Percentiles rank a stretch among this genome's conserved stretches.
Evolutionary conservation across 2,329 filamentous ascomycete genomes (phyloP).

Genomic region (Biscogniauxia mediterranea): DNA sequence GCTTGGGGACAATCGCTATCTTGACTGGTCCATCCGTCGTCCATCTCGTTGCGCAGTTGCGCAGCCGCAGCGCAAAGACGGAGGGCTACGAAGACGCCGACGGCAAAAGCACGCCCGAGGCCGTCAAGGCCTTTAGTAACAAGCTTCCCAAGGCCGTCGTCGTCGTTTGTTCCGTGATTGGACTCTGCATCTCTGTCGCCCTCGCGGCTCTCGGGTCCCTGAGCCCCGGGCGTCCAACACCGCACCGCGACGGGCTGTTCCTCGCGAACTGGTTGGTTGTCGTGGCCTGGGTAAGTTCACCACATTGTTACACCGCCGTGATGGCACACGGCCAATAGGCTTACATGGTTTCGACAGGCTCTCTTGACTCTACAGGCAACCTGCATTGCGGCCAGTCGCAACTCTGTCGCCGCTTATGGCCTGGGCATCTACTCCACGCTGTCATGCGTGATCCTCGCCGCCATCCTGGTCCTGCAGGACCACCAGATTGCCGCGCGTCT

Average conservation of each 20-base stretch:
- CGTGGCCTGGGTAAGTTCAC: constrained; percentile 60
- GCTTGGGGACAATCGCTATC: constrained; percentile 24
- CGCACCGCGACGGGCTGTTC: constrained; percentile 37
- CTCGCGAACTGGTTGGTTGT: constrained; percentile 60
- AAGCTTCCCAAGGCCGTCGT: constrained; percentile 55
- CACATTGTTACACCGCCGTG: constrained; percentile 10
- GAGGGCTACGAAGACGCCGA: constrained; percentile 67
- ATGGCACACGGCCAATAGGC: constrained; percentile 11
- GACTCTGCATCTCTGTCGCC: constrained; percentile 55
- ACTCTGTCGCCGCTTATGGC: constrained; percentile 51
- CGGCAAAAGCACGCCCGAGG: constrained; percentile 64
- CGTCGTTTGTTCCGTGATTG: constrained; percentile 51
- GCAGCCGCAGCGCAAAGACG: constrained; percentile 30
- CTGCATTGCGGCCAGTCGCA: constrained; percentile 47
- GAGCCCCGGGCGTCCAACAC: constrained; percentile 20
- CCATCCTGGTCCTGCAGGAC: constrained; percentile 45
- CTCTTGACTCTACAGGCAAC: constrained; percentile 53
- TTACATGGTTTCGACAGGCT: constrained; percentile 37
- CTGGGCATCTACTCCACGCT: constrained; percentile 52
- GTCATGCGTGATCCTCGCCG: constrained; percentile 45
- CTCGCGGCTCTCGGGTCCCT: constrained; percentile 53
- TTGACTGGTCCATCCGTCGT: constrained; percentile 26
- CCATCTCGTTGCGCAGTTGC: constrained; percentile 20
- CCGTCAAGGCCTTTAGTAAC: constrained; percentile 60
- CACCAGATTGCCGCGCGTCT: constrained; percentile 37